phyloP scores from a whole-genome alignment of 2,329 filamentous ascomycete species.

The Aspergillus luchuensis region DNA sequence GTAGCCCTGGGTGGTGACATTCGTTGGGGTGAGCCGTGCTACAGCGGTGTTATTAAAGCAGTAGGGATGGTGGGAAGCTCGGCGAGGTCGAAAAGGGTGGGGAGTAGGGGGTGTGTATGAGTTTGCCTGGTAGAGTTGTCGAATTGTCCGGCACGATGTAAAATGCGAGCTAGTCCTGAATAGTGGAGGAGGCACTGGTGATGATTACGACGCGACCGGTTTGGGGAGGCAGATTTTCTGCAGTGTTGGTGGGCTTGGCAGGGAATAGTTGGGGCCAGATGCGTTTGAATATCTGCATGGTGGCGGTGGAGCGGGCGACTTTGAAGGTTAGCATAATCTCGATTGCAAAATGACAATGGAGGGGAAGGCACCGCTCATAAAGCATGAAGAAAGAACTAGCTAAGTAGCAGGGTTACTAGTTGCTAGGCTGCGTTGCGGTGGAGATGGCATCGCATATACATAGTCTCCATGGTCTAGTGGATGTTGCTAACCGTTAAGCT shows the following conservation, averaged over 20 bases:
- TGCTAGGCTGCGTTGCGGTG: too few relatives aligned
- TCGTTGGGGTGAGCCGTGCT: neutral
- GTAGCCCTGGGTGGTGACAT: neutral
- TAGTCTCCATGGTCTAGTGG: too few relatives aligned
- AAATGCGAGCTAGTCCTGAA: neutral
- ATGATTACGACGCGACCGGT: neutral
- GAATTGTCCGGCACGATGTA: neutral
- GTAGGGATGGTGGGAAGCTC: neutral
- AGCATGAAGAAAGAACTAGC: too few relatives aligned
- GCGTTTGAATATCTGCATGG: neutral
- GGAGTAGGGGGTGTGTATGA: neutral
- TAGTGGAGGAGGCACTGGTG: neutral
- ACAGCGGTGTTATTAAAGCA: neutral
- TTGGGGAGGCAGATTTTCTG: neutral
- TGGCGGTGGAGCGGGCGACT: neutral
- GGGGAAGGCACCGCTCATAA: too few relatives aligned
- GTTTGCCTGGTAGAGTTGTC: neutral
- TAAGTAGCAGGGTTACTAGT: too few relatives aligned
- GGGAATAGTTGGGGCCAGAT: constrained; percentile 4
- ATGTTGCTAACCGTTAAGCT: too few relatives aligned
- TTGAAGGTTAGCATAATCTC: too few relatives aligned
- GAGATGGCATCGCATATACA: too few relatives aligned
- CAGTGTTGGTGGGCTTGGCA: constrained; percentile 1
- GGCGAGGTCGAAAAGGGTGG: neutral
- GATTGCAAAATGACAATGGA: too few relatives aligned